Evolutionary conservation across 2,329 filamentous ascomycete genomes (phyloP).

Genomic region (Verticillium dahliae): DNA sequence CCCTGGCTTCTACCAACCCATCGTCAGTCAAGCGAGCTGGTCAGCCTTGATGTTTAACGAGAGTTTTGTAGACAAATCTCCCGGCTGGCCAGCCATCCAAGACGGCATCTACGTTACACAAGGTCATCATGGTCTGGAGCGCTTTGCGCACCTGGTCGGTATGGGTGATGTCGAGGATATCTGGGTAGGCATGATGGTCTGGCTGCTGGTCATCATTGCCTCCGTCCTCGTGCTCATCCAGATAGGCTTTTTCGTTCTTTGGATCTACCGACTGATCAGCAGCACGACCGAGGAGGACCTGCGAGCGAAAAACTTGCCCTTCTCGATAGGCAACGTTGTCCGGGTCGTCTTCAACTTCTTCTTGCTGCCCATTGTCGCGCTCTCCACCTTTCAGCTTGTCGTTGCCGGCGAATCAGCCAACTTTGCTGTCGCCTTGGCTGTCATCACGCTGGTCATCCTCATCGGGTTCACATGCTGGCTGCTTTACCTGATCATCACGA

Average conservation of each 20-base stretch:
- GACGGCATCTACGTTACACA: slow-evolving; percentile 86
- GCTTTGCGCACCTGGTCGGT: slow-evolving; percentile 74
- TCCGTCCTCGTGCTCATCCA: slow-evolving; percentile 65
- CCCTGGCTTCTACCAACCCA: slow-evolving; percentile 90
- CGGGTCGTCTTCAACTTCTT: slow-evolving; percentile 92
- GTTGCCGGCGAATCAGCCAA: slow-evolving; percentile 61
- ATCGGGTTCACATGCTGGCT: slow-evolving; percentile 73
- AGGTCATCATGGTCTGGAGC: slow-evolving; percentile 71
- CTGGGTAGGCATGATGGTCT: slow-evolving; percentile 92
- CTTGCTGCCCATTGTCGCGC: slow-evolving; percentile 74
- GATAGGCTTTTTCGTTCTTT: slow-evolving; percentile 68
- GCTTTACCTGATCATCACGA: slow-evolving; percentile 71
- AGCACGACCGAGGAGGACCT: slow-evolving; percentile 78
- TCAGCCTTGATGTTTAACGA: slow-evolving; percentile 89
- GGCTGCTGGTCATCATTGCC: slow-evolving; percentile 72
- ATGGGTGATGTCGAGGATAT: slow-evolving; percentile 71
- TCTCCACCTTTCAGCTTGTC: slow-evolving; percentile 89
- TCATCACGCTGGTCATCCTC: slow-evolving; percentile 65
- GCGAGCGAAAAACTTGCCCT: slow-evolving; percentile 85
- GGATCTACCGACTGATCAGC: slow-evolving; percentile 66
- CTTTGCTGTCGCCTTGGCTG: slow-evolving; percentile 68
- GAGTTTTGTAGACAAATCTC: slow-evolving; percentile 68
- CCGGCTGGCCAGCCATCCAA: slow-evolving; percentile 59
- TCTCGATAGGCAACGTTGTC: slow-evolving; percentile 71
- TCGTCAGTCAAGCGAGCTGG: slow-evolving; percentile 83